phyloP scores from a whole-genome alignment of 2,329 filamentous ascomycete species.

The Aspergillus fijiensis region DNA sequence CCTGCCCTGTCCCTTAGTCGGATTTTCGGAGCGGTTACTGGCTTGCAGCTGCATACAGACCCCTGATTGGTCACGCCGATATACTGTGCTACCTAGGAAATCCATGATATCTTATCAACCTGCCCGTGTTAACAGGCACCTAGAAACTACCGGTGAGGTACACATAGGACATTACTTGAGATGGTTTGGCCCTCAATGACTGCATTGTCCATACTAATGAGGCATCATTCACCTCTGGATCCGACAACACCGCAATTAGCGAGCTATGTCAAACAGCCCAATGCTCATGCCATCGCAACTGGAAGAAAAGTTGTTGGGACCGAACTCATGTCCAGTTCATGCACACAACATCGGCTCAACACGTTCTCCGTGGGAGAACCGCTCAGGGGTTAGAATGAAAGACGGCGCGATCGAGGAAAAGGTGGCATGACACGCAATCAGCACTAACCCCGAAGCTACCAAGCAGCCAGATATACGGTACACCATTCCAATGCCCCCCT shows the following conservation, averaged over 20 bases:
- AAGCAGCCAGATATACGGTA: neutral
- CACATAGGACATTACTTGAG: too few species aligned
- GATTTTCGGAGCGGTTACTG: neutral
- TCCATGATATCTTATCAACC: too few species aligned
- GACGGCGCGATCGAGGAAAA: neutral
- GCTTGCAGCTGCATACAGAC: neutral
- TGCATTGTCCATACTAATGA: too few species aligned
- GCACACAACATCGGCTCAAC: neutral
- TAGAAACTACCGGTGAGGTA: too few species aligned
- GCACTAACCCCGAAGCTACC: neutral
- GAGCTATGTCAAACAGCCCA: neutral
- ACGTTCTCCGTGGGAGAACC: neutral
- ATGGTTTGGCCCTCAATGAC: too few species aligned
- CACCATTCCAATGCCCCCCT: neutral
- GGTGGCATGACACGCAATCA: neutral
- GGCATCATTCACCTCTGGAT: too few species aligned
- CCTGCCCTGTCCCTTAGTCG: neutral
- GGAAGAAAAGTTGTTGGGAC: too few species aligned
- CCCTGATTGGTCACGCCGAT: neutral
- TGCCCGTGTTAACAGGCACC: too few species aligned
- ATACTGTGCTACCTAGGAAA: neutral
- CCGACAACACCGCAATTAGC: neutral
- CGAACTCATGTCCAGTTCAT: neutral
- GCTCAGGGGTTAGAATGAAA: neutral
- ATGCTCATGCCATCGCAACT: neutral